Conservation (phyloP, 2,329 filamentous ascomycete genomes). For the Phialemoniopsis sp. region DNA sequence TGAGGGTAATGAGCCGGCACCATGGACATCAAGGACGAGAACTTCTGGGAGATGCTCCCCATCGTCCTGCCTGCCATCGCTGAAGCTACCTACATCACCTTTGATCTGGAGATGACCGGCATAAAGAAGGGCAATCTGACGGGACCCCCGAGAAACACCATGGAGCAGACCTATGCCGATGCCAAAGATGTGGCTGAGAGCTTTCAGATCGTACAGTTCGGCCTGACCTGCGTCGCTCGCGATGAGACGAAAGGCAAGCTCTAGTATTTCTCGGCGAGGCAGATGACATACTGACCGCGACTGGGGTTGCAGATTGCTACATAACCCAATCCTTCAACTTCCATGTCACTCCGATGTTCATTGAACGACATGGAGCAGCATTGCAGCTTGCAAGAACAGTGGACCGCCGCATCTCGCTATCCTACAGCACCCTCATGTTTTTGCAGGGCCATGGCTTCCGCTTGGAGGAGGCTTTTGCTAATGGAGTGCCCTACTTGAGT, state of each 20-base stretch:
- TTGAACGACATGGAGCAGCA: conserved; percentile 3
- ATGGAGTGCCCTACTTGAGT: conserved; percentile 26
- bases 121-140: conserved; percentile 12
- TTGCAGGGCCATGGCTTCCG: conserved; percentile 18
- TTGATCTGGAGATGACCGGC: conserved; percentile 34
- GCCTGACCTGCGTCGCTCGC: conserved; percentile 23
- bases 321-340: conserved; percentile 19
- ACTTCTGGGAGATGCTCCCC: conserved; percentile 22
- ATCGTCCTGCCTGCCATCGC: conserved; percentile 20
- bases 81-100: conserved; percentile 21
- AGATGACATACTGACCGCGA: background rate
- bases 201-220: conserved; percentile 28
- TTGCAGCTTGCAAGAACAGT: conserved; percentile 12
- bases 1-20: background rate
- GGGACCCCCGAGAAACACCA: background rate
- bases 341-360: conserved; percentile 21
- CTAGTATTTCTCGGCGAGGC: conserved; percentile 5
- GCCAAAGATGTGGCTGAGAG: conserved; percentile 20
- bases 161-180: conserved; percentile 18
- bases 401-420: conserved; percentile 20
- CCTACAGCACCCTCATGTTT: conserved; percentile 21
- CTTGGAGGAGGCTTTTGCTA: conserved; percentile 15
- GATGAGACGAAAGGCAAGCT: too few relatives aligned
- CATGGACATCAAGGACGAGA: conserved; percentile 19
- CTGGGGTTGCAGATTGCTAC: background rate